These are phyloP conservation scores for Candida qinlingensis DNA, from an alignment of 805 yeast genomes.

Conservation along the genomic window DNA sequence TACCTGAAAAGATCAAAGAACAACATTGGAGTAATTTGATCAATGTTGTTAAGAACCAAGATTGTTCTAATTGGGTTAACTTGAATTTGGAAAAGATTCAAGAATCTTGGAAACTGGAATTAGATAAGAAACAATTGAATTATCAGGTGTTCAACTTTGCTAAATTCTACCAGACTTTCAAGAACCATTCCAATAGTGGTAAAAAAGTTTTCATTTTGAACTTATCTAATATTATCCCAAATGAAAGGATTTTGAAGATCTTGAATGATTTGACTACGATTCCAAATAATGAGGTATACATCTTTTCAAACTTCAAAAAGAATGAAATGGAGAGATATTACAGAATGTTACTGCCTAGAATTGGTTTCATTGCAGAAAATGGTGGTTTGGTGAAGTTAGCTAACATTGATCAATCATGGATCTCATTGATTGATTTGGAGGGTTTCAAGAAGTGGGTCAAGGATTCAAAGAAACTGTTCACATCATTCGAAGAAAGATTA, in stretches of 20 bases:
- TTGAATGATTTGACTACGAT: conserved; percentile 49
- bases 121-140: conserved; percentile 29
- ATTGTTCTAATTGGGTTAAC: conserved; percentile 71
- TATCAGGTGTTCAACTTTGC: conserved; percentile 28
- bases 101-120: conserved; percentile 45
- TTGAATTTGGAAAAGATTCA: conserved; percentile 50
- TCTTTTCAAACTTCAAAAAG: conserved; percentile 61
- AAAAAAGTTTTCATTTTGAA: conserved; percentile 42
- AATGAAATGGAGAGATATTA: conserved; percentile 63
- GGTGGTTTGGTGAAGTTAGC: conserved; percentile 72
- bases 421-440: conserved; percentile 9
- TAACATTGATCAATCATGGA: conserved; percentile 29
- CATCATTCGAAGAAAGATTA: conserved; percentile 64
- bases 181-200: conserved; percentile 9
- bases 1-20: conserved; percentile 54
- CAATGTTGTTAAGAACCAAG: conserved; percentile 56
- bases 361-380: conserved; percentile 86
- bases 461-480: conserved; percentile 48
- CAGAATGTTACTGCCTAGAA: conserved; percentile 49
- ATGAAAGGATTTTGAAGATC: conserved; percentile 51
- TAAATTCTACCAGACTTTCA: conserved; percentile 26
- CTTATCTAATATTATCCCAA: conserved; percentile 46
- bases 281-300: conserved; percentile 56
- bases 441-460: conserved; percentile 49
- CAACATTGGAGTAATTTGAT: conserved; percentile 58